Evolutionary conservation across 306 rosid genomes (phyloP), one percentile per base, ranked within the genome.

Genomic region (Cucumis cinereus): DNA sequence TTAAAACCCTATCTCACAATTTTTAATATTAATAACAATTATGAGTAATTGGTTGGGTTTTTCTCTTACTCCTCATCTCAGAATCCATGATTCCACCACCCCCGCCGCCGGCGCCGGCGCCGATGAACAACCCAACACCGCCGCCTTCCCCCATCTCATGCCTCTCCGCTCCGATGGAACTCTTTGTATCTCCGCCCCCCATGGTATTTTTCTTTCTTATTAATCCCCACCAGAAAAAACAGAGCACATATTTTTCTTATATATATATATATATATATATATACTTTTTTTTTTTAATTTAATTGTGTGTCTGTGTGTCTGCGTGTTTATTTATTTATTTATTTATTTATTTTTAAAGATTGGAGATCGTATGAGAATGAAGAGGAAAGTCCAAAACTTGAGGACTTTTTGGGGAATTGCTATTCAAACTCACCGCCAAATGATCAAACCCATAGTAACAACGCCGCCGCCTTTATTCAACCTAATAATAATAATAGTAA

Each of bases 151-250:
- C 43, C 77, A 97, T 68, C 81, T 73, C 75, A 89, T 92, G 97
- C 99, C 99, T 41, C 75, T 92, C 68, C 93, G 91, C 77, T 94
- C 98, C 59, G 99, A 92, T 82, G 98, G 99, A 7, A 88, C 99
- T 24, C 96, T 94, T 5, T 92, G 95, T 82, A 90, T 84, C 40
- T 26, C 81, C 62, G 77, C 83, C 62, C 73, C 87, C 62, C 78
- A 87, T 84, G 97, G 97, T 93, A 86, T 79, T 82, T 12, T 45
- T 45, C 52, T 45, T 45, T 69, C 14, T 35, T 10, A 36, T 63
- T 6, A 15, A 53, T 53, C 10, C 3, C 62, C 52, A 45, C 49
- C 1, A 12, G 0, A 45, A 43, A 43, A 45, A 2, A 45, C 52
- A 45, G 5, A 3, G 52, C 5, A 45, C 17, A 36, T 30, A 30